Conservation (phyloP, 2,329 filamentous ascomycete species). For the Cladosporium sp. region DNA sequence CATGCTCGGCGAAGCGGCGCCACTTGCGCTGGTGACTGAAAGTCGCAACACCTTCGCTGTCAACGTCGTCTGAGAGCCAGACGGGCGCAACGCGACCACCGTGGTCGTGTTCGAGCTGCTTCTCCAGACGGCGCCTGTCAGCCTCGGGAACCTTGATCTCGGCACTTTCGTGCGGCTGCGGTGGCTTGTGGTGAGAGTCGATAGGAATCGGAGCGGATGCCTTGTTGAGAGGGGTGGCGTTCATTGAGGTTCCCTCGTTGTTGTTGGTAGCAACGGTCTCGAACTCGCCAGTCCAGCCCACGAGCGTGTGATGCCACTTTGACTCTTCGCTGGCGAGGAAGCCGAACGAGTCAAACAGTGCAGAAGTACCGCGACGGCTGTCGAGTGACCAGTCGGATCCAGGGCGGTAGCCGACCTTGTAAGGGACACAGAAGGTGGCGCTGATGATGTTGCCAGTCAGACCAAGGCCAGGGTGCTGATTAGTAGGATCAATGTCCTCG, state of each 20-base stretch:
- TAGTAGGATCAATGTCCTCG: conserved; percentile 49
- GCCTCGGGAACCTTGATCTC: conserved; percentile 65
- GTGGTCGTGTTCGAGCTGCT: conserved; percentile 65
- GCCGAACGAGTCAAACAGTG: conserved; percentile 84
- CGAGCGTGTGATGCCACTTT: conserved; percentile 85
- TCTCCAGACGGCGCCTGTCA: conserved; percentile 69
- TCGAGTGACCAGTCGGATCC: conserved; percentile 62
- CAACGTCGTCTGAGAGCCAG: conserved; percentile 76
- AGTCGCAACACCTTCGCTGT: conserved; percentile 60
- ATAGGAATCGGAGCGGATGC: conserved; percentile 76
- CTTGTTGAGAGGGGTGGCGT: conserved; percentile 59
- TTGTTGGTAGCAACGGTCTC: conserved; percentile 25
- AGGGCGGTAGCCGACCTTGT: conserved; percentile 50
- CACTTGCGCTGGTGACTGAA: conserved; percentile 81
- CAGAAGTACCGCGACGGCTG: conserved; percentile 78
- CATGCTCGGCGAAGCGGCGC: conserved; percentile 85
- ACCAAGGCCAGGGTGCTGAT: conserved; percentile 52
- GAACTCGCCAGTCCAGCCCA: conserved; percentile 88
- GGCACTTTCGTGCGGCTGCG: conserved; percentile 46
- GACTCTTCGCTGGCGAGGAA: conserved; percentile 79
- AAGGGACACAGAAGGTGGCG: conserved; percentile 59
- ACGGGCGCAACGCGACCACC: conserved; percentile 79
- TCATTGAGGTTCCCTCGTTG: conserved; percentile 29
- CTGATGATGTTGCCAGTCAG: conserved; percentile 61
- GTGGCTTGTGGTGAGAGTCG: conserved; percentile 45